These are phyloP conservation scores for Podosphaera xanthii DNA, from an alignment of 2,329 filamentous ascomycete genomes.

Conservation along the genomic window DNA sequence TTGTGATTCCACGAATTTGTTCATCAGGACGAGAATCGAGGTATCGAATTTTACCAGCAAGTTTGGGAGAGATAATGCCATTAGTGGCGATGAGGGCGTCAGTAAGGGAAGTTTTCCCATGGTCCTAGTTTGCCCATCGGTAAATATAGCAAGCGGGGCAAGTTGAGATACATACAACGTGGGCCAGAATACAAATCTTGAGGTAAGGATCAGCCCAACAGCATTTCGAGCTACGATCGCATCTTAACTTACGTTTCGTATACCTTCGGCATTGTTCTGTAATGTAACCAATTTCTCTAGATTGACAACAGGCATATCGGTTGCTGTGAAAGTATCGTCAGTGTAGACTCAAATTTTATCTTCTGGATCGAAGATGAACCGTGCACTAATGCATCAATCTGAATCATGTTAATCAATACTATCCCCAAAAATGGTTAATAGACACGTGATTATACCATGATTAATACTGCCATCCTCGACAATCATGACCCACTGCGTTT, in stretches of 20 bases:
- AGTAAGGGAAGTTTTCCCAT: slow-evolving; percentile 93
- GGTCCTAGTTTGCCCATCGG: slow-evolving; percentile 34
- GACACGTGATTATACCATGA: no score
- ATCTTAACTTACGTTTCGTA: slow-evolving; percentile 56
- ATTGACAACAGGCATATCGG: slow-evolving; percentile 67
- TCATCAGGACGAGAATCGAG: slow-evolving; percentile 92
- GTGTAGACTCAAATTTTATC: neutral
- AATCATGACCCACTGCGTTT: no score
- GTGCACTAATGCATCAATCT: no score
- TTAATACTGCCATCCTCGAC: no score
- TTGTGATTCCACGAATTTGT: slow-evolving; percentile 91
- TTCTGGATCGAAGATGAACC: neutral
- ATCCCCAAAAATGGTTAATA: no score
- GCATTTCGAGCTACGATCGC: neutral
- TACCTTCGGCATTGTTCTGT: slow-evolving; percentile 67
- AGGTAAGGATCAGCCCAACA: slow-evolving; percentile 2
- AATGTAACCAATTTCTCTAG: slow-evolving; percentile 77
- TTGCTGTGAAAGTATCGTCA: neutral
- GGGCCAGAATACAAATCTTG: slow-evolving; percentile 83
- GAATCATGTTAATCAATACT: neutral
- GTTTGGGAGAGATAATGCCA: slow-evolving; percentile 94
- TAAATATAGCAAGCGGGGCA: neutral
- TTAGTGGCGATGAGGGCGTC: slow-evolving; percentile 94
- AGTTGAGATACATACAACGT: slow-evolving; percentile 41
- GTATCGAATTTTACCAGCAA: slow-evolving; percentile 94